Percentiles rank a stretch among this genome's conserved stretches.
phyloP scores from a whole-genome alignment of 2,329 filamentous ascomycete species.

The Trichoderma brevicompactum region DNA sequence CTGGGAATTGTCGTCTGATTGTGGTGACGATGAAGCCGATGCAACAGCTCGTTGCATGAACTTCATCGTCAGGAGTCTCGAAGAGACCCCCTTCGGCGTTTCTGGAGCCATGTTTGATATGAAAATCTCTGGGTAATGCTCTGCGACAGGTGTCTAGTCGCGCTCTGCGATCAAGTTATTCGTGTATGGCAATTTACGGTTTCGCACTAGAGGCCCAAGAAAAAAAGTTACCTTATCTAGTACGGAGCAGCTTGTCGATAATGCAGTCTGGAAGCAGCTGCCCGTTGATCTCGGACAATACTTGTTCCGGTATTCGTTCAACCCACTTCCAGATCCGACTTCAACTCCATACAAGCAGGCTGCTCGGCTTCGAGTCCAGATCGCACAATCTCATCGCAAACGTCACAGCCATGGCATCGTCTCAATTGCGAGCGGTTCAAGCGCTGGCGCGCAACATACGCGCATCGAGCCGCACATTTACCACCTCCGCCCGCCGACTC shows the following conservation, averaged over 20 bases:
- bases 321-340: conserved; percentile 15
- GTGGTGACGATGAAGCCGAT: conserved; percentile 53
- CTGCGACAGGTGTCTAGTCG: neutral
- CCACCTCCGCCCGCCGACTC: conserved; percentile 52
- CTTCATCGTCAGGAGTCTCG: conserved; percentile 89
- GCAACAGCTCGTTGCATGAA: conserved; percentile 92
- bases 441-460: conserved; percentile 51
- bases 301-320: conserved; percentile 20
- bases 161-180: neutral
- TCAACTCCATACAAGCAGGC: neutral
- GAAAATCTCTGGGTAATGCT: neutral
- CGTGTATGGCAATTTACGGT: neutral
- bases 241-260: neutral
- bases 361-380: conserved; percentile 22
- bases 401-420: conserved; percentile 47
- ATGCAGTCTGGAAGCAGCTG: conserved; percentile 1
- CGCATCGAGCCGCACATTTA: conserved; percentile 53
- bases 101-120: conserved; percentile 50
- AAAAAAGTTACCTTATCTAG: conserved; percentile 17
- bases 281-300: conserved; percentile 11
- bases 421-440: conserved; percentile 52
- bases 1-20: conserved; percentile 50
- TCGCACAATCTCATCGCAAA: conserved; percentile 24
- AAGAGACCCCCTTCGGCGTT: conserved; percentile 75
- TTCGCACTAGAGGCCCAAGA: neutral